Percentiles rank a stretch among this genome's conserved stretches.
Conservation (phyloP, 2,329 filamentous ascomycete species). For the Coleophoma eucalyptorum region DNA sequence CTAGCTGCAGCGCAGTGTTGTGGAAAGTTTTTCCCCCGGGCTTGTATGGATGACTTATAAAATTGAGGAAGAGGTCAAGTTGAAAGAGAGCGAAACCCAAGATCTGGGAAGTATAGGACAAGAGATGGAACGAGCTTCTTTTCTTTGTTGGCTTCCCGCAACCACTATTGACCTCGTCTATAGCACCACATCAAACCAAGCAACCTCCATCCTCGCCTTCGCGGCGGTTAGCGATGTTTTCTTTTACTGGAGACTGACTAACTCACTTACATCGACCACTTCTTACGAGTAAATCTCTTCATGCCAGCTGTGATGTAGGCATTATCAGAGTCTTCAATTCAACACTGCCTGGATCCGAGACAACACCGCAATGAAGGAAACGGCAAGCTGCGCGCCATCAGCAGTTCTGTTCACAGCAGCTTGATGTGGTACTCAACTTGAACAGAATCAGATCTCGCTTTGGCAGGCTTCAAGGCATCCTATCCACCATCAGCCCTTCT, state of each 20-base stretch:
- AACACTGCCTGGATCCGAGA: conserved; percentile 11
- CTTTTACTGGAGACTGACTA: too few species aligned
- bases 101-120: background rate
- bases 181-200: conserved; percentile 33
- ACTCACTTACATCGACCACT: conserved; percentile 29
- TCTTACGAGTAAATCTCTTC: conserved; percentile 31
- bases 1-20: background rate
- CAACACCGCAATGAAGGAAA: conserved; percentile 42
- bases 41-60: background rate
- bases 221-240: conserved; percentile 1
- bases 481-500: background rate
- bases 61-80: background rate
- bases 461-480: background rate
- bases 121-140: conserved; percentile 24
- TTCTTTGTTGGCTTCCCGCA: conserved; percentile 36
- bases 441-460: conserved; percentile 30
- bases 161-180: conserved; percentile 35
- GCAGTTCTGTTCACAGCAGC: conserved; percentile 26
- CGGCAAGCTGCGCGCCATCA: conserved; percentile 47
- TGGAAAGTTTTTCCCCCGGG: background rate
- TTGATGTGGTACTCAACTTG: conserved; percentile 36
- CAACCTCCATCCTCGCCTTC: background rate
- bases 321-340: conserved; percentile 32
- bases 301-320: conserved; percentile 30
- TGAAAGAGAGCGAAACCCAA: background rate